phyloP scores from a whole-genome alignment of 2,329 filamentous ascomycete species.

The Ustulina deusta region DNA sequence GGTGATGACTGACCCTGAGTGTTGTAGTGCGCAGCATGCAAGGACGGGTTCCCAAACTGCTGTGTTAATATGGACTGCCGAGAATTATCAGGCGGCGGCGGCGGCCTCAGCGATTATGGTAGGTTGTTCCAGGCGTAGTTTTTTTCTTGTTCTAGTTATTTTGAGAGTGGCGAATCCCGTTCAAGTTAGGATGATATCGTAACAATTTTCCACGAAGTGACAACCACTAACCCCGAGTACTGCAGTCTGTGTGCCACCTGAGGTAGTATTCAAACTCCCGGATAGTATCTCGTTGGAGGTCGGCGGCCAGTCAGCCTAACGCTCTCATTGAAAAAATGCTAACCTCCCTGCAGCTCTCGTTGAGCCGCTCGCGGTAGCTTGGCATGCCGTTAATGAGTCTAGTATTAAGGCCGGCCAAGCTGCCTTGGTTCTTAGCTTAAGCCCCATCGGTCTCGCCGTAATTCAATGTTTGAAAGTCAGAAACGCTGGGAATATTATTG shows the following conservation, averaged over 20 bases:
- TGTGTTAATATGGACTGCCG: constrained; percentile 62
- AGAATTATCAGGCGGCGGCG: constrained; percentile 59
- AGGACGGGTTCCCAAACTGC: constrained; percentile 65
- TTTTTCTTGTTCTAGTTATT: not conserved
- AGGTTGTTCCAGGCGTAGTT: not conserved
- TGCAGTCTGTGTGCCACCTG: constrained; percentile 60
- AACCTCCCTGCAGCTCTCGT: constrained; percentile 61
- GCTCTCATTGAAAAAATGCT: not conserved
- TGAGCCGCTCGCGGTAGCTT: constrained; percentile 72
- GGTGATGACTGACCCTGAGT: not conserved
- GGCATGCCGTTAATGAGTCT: constrained; percentile 69
- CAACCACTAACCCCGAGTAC: not conserved
- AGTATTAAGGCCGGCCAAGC: constrained; percentile 60
- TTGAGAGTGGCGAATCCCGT: not conserved
- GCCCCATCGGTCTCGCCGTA: constrained; percentile 71
- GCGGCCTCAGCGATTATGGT: constrained; percentile 65
- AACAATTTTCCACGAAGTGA: not conserved
- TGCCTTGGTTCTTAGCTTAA: constrained; percentile 69
- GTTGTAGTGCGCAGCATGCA: constrained; percentile 64
- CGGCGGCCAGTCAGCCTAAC: constrained; percentile 49
- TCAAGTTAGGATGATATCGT: not conserved
- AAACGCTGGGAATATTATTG: constrained; percentile 66
- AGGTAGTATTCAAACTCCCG: constrained; percentile 63
- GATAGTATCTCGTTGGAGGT: constrained; percentile 64
- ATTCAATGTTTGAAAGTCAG: constrained; percentile 68